Evolutionary conservation across 2,329 filamentous ascomycete genomes (phyloP).

Genomic region (Microdochium paspali): DNA sequence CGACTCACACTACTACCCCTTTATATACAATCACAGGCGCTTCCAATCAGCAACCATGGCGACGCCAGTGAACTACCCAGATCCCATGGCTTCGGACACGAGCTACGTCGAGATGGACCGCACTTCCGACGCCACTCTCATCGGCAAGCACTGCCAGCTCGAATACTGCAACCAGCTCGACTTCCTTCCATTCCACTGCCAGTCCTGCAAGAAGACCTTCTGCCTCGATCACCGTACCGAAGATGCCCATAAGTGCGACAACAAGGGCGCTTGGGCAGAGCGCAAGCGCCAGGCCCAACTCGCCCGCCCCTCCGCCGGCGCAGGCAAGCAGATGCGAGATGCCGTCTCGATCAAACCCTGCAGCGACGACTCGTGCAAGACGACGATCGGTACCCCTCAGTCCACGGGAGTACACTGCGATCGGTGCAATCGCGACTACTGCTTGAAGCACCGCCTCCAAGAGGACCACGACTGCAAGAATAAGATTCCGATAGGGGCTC

Average conservation of each 20-base stretch:
- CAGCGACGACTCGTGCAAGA: conserved; percentile 57
- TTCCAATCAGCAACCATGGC: background rate
- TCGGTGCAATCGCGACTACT: conserved; percentile 65
- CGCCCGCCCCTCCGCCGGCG: conserved; percentile 41
- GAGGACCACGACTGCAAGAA: conserved; percentile 83
- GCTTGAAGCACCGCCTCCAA: conserved; percentile 64
- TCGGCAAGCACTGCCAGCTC: conserved; percentile 87
- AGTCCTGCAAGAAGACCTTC: conserved; percentile 75
- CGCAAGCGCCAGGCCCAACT: conserved; percentile 45
- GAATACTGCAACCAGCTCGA: conserved; percentile 90
- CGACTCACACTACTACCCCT: background rate
- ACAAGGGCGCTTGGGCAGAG: conserved; percentile 53
- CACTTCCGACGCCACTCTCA: conserved; percentile 65
- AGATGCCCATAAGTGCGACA: conserved; percentile 60
- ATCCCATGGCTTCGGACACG: conserved; percentile 21
- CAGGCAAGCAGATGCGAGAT: conserved; percentile 44
- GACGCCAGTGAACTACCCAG: background rate
- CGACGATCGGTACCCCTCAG: conserved; percentile 58
- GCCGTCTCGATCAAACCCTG: conserved; percentile 56
- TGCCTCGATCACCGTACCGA: conserved; percentile 93
- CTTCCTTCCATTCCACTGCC: conserved; percentile 90
- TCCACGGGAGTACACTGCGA: conserved; percentile 62
- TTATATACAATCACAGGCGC: background rate
- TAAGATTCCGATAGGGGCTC: conserved; percentile 49
- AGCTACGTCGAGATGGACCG: conserved; percentile 67